Evolutionary conservation across 305 asterid species (phyloP).

Genomic region (Coffea humblotiana): DNA sequence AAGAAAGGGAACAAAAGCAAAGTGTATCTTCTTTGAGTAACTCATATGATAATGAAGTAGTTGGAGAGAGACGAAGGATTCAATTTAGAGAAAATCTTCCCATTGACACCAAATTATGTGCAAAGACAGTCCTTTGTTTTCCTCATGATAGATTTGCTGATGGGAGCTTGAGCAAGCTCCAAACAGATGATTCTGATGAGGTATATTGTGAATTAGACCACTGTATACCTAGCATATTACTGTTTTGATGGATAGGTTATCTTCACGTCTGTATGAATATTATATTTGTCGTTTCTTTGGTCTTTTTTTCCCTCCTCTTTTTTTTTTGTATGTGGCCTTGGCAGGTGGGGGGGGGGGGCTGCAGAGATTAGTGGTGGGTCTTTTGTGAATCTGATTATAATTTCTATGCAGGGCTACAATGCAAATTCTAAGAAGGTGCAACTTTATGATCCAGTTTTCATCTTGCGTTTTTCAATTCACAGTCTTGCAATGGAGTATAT

Average conservation of each 20-base stretch:
- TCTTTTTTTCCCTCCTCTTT: slow-evolving; percentile 11
- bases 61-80: slow-evolving; percentile 50
- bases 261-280: not conserved
- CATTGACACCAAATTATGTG: slow-evolving; percentile 81
- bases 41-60: slow-evolving; percentile 37
- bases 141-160: slow-evolving; percentile 56
- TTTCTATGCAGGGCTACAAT: slow-evolving; percentile 43
- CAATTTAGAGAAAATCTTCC: slow-evolving; percentile 81
- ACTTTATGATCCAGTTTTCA: slow-evolving; percentile 81
- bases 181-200: slow-evolving; percentile 49
- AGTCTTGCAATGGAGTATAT: slow-evolving; percentile 72
- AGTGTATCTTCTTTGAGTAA: slow-evolving; percentile 33
- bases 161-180: slow-evolving; percentile 35
- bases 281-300: slow-evolving; percentile 12
- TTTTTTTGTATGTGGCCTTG: not conserved
- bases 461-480: slow-evolving; percentile 78
- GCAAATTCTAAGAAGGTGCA: slow-evolving; percentile 42
- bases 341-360: not conserved
- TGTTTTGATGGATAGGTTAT: not conserved
- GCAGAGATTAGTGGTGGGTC: slow-evolving; percentile 15
- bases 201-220: slow-evolving; percentile 33
- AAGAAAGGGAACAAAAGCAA: slow-evolving; percentile 50
- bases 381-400: slow-evolving; percentile 8
- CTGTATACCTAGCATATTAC: not conserved
- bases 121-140: slow-evolving; percentile 71